Evolutionary conservation across 306 rosid genomes (phyloP), one percentile per base, ranked within the genome.

Genomic region (Acacia acuminata): DNA sequence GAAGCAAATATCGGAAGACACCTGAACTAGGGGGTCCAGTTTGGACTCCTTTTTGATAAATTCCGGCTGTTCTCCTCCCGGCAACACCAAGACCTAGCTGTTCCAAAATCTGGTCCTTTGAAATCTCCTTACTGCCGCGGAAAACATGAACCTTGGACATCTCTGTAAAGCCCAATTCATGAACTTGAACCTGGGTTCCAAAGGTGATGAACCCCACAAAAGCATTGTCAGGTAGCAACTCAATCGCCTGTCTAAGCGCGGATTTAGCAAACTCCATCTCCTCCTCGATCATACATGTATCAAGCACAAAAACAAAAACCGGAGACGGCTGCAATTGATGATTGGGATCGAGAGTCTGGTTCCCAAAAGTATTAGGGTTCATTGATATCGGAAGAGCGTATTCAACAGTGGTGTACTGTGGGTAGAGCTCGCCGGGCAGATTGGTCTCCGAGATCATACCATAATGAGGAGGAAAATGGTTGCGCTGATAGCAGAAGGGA

Each of bases 101-200:
- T 68, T 90, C 95, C 89, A 94, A 73, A 83, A 94, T 77, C 83
- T 89, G 93, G 0, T 94, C 98, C 45, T 90, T 91, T 0, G 92
- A 4, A 80, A 94, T 84, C 86, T 94, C 98, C 87, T 91, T 92
- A 27, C 34, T 84, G 3, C 98, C 98, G 14, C 95, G 81, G 65
- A 94, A 94, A 19, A 94, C 96, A 68, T 88, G 92, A 34, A 92
- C 97, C 86, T 94, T 94, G 15, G 92, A 86, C 94, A 94, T 87
- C 1, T 94, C 98, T 0, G 92, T 71, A 86, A 94, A 94, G 1
- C 91, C 98, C 80, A 94, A 82, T 81, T 94, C 98, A 75, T 94
- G 88, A 34, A 94, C 98, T 79, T 92, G 98, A 73, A 94, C 98
- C 83, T 94, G 98, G 4, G 97, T 94, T 63, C 98, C 98, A 73